Evolutionary conservation across 495 filamentous ascomycete species (phyloP).

Genomic region (Podospora tetraspora): DNA sequence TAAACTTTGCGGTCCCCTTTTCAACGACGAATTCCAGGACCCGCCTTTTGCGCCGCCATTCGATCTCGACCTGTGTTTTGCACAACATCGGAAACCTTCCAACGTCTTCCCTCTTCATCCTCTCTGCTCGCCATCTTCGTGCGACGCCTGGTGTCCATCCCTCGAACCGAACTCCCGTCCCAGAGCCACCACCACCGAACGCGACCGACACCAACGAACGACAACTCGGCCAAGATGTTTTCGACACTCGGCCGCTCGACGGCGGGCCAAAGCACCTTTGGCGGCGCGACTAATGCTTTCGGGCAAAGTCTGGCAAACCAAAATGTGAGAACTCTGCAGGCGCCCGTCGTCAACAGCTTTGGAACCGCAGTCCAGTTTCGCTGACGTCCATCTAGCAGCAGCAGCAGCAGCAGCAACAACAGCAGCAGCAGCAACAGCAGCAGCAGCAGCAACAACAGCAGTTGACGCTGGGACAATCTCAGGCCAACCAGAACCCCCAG

Average conservation of each 20-base stretch:
- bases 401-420: background rate
- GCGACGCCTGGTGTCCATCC: background rate
- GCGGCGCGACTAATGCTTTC: background rate
- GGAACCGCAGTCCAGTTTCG: background rate
- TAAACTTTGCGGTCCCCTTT: background rate
- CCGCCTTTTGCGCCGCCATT: background rate
- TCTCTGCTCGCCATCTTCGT: background rate
- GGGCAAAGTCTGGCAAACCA: conserved; percentile 7
- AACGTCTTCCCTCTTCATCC: background rate
- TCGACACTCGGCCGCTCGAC: conserved; percentile 7
- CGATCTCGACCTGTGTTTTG: background rate
- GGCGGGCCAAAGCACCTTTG: conserved; percentile 12
- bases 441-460: conserved; percentile 31
- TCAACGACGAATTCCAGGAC: background rate
- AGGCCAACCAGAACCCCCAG: conserved; percentile 28
- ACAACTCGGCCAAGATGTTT: conserved; percentile 11
- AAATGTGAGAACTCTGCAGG: conserved; percentile 15
- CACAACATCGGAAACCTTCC: background rate
- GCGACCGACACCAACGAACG: conserved; percentile 9
- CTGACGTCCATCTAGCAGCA: background rate
- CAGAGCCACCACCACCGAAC: background rate
- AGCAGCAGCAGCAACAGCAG: conserved; percentile 30
- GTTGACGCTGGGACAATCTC: conserved; percentile 31
- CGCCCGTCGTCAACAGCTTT: background rate
- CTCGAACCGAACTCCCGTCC: background rate